Conservation (phyloP, 2,329 filamentous ascomycete species). For the Ceratocystis cubensis region DNA sequence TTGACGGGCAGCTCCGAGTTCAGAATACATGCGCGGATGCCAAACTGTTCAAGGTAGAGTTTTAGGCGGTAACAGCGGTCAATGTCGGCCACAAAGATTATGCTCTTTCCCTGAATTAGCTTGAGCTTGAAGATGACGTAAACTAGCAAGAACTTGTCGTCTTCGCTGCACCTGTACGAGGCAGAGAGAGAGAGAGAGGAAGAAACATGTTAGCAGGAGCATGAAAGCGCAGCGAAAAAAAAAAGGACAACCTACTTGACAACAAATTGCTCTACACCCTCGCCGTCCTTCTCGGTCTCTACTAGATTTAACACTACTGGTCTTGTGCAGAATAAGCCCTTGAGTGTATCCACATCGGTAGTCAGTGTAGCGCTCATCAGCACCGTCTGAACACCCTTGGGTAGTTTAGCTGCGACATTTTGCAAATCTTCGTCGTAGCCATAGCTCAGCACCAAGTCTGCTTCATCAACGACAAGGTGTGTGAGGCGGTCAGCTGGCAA, state of each 20-base stretch:
- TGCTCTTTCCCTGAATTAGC: constrained; percentile 80
- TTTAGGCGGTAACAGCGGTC: constrained; percentile 84
- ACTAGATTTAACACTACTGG: constrained; percentile 63
- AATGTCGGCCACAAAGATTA: constrained; percentile 63
- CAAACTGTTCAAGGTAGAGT: constrained; percentile 92
- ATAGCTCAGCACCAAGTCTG: constrained; percentile 84
- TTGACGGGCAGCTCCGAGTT: constrained; percentile 94
- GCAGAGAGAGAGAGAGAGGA: constrained; percentile 36
- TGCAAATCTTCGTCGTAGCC: constrained; percentile 86
- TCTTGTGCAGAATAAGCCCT: constrained; percentile 70
- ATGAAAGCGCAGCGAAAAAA: background rate
- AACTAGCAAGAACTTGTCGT: constrained; percentile 82
- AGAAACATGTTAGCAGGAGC: constrained; percentile 25
- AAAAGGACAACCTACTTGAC: constrained; percentile 45
- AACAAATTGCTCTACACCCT: constrained; percentile 72
- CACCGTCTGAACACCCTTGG: constrained; percentile 76
- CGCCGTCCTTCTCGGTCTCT: constrained; percentile 66
- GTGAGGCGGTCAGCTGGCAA: constrained; percentile 59
- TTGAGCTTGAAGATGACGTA: constrained; percentile 53
- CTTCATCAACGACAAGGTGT: constrained; percentile 83
- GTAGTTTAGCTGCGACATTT: constrained; percentile 62
- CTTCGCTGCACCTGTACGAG: constrained; percentile 55
- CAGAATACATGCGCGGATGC: constrained; percentile 80
- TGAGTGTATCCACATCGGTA: constrained; percentile 73
- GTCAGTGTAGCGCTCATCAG: constrained; percentile 90